Evolutionary conservation across 2,329 filamentous ascomycete species (phyloP).

Genomic region (Cladorrhinum sp.): DNA sequence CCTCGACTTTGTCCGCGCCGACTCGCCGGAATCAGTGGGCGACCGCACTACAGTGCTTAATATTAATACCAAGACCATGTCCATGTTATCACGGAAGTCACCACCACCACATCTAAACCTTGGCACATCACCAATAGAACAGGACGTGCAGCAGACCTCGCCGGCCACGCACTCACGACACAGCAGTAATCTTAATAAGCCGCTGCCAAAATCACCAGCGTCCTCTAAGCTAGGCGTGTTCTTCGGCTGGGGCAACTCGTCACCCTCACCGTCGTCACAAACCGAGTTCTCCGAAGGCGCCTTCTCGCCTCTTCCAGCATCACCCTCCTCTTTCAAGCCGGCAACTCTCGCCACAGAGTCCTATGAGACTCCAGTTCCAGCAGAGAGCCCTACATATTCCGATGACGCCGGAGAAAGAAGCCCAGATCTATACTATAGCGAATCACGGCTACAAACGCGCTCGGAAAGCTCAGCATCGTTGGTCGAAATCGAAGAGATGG

Average conservation of each 20-base stretch:
- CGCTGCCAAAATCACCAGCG: slow-evolving; percentile 52
- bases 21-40: slow-evolving; percentile 21
- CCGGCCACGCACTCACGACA: slow-evolving; percentile 22
- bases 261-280: slow-evolving; percentile 43
- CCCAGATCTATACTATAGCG: slow-evolving; percentile 45
- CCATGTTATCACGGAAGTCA: slow-evolving; percentile 48
- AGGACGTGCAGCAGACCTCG: slow-evolving; percentile 28
- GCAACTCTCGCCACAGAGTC: slow-evolving; percentile 32
- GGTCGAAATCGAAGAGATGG: slow-evolving; percentile 75
- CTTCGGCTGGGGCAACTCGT: slow-evolving; percentile 49
- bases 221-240: slow-evolving; percentile 49
- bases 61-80: slow-evolving; percentile 38
- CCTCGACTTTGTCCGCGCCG: slow-evolving; percentile 28
- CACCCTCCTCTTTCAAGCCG: slow-evolving; percentile 44
- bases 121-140: slow-evolving; percentile 35
- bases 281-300: slow-evolving; percentile 51
- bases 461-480: slow-evolving; percentile 36
- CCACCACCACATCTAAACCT: slow-evolving; percentile 53
- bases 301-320: slow-evolving; percentile 43
- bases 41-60: slow-evolving; percentile 36
- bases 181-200: slow-evolving; percentile 47
- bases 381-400: slow-evolving; percentile 40
- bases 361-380: slow-evolving; percentile 43
- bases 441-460: slow-evolving; percentile 49
- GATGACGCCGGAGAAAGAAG: slow-evolving; percentile 40